phyloP scores from a whole-genome alignment of 1,139 yeast genomes.

The Suhomyces kunorum region DNA sequence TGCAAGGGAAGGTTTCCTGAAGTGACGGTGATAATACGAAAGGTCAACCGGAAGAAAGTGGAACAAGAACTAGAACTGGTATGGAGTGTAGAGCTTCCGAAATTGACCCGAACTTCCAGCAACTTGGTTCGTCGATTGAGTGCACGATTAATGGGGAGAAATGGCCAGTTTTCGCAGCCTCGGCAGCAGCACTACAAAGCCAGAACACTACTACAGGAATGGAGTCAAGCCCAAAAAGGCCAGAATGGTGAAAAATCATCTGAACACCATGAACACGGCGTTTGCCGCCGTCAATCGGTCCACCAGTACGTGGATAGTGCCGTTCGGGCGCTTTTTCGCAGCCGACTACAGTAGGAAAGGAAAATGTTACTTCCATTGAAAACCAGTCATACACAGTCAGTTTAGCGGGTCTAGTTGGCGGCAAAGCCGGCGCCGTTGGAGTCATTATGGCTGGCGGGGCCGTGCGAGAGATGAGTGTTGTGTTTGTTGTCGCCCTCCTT shows the following conservation, averaged over 20 bases:
- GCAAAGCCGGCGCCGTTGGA: slow-evolving; percentile 38
- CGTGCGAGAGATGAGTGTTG: slow-evolving; percentile 13
- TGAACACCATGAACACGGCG: neutral
- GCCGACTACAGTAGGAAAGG: neutral
- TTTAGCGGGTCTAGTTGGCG: slow-evolving; percentile 23
- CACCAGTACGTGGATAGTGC: neutral
- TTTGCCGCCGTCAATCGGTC: neutral
- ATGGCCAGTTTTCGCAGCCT: neutral
- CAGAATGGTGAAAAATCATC: neutral
- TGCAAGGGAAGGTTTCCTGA: no score
- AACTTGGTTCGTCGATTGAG: neutral
- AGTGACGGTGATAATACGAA: no score
- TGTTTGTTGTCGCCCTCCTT: slow-evolving; percentile 54
- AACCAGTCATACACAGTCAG: slow-evolving; percentile 1
- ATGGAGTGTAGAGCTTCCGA: neutral
- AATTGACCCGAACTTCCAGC: neutral
- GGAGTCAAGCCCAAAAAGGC: no score
- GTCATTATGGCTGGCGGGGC: slow-evolving; percentile 33
- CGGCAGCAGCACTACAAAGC: neutral
- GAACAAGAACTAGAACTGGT: neutral
- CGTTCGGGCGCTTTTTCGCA: neutral
- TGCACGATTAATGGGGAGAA: neutral
- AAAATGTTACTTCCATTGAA: slow-evolving; percentile 2
- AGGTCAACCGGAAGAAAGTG: neutral
- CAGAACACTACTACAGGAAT: neutral